Base-by-base conservation (phyloP, 495 filamentous ascomycete species). In the Ramalina intermedia region DNA sequence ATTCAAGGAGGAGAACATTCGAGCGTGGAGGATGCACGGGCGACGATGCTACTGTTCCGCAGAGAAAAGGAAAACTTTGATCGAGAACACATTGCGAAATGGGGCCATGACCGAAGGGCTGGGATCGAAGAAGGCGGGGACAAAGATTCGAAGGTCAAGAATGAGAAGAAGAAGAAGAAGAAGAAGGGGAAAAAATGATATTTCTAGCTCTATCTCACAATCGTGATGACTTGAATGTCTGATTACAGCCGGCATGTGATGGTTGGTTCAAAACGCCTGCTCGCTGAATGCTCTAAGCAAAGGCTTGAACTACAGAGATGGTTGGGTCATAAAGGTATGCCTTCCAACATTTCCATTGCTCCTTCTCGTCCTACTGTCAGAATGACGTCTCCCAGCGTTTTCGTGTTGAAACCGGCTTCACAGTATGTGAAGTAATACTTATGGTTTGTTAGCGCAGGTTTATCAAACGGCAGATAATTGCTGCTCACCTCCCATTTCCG, bases 21-120 rank as follows among this genome's bases (percentile, higher is more conserved):
- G 50, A 84, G 74, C 64, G 73, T 95, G 41, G 88, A 95, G 67
- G 91, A 98, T 72, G 90, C 91, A 2, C 66, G 85, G 56, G 87
- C 83, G 23, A 79, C 85, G 6, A 95, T 98, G 87, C 67, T 85
- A 41, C 64, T 96, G 41, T 96, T 93, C 58, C 69, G 83, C 52
- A 72, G 75, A 43, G 78, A 84, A 53, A 96, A 94, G 65, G 71
- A 75, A 38, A 80, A 72, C 12, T 94, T 96, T 59, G 91, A 98
- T 58, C 63, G 73, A 39, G 83, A 93, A 59, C 76, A 88, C 62
- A 65, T 75, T 53, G 78, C 76, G 52, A 73, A 77, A 53, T 79
- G 73, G 67, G 75, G 78, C 21, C 63, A 70, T 36, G 61, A 67
- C 40, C 68, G 62, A 47, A 67, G 59, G 23, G 61, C 65, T 36